Base-by-base conservation (phyloP, 768 basidiomycete species). In the Rhodotorula kratochvilovae region DNA sequence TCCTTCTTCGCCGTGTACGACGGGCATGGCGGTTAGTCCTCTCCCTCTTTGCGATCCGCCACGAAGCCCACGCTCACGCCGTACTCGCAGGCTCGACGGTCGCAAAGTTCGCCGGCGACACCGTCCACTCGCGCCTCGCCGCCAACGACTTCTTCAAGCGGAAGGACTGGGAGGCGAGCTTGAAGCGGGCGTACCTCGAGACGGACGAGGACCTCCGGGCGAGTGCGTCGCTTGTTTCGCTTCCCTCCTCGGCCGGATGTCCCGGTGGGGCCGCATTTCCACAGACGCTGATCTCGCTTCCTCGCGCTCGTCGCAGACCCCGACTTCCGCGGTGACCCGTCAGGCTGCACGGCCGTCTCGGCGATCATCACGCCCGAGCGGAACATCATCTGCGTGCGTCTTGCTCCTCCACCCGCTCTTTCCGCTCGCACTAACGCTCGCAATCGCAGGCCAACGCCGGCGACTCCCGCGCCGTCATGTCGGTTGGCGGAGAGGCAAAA, bases 1-100 rank as follows among this genome's bases (percentile, higher is more conserved):
- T 85, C 90, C 1, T 94, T 97, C 82, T 96, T 98, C 77, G 95
- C 90, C 39, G 94, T 99, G 3, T 98, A 96, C 79, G 96, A 99
- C 82, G 96, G 96, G 42, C 96, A 99, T 79, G 96, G 96, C 70
- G 96, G 95, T 92, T 78, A 75, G 86, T 80, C 64, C 23, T 54
- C 31, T 17, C 10, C 36, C 33, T 65, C n/a, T 51, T 7, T 36
- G 8, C 23, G 39, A 13, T 25, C 19, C 19, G 5, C 12, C 3
- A 46, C 45, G 17, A 46, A 11, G 25, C 48, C 25, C 23, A 11
- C 8, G 27, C 51, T 27, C n/a, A 53, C 51, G 1, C 15, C n/a
- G 21, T 23, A 23, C 33, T 5, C 35, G 33, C 71, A 95, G 92
- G 92, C 50, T 85, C 87, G 39, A 85, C 88, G 11, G 90, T 92